Conservation (phyloP, 2,329 filamentous ascomycete genomes). For the Phialocephala subalpina region DNA sequence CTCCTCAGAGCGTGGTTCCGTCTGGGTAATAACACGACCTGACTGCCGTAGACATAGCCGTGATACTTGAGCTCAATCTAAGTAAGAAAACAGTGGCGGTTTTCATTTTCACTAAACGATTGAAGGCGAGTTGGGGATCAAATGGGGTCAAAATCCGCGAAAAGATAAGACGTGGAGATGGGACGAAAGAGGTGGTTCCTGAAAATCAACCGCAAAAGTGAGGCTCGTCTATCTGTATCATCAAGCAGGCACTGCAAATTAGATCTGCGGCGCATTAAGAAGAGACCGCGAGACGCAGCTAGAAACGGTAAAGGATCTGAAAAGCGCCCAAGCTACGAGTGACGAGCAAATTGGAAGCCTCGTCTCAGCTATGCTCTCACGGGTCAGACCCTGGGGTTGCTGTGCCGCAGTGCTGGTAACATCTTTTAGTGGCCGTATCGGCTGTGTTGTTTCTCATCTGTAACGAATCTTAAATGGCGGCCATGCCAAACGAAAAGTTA, state of each 20-base stretch:
- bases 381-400: background rate
- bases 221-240: background rate
- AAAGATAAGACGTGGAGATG: background rate
- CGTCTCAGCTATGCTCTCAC: background rate
- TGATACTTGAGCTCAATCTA: background rate
- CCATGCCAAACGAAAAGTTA: too few species aligned
- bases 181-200: background rate
- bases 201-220: background rate
- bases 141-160: background rate
- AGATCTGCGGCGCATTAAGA: background rate
- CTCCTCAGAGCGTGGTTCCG: background rate
- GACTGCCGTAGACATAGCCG: background rate
- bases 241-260: background rate
- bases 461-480: background rate
- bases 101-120: background rate
- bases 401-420: background rate
- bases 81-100: background rate
- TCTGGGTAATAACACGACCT: slow-evolving; percentile 18
- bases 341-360: background rate
- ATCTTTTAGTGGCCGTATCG: background rate
- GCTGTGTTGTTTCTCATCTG: background rate
- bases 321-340: background rate
- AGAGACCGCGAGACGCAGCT: background rate
- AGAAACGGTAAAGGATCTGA: background rate
- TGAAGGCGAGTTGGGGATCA: background rate